A percentile compares a stretch with the other conserved stretches of the same genome.
Evolutionary conservation across 2,329 filamentous ascomycete genomes (phyloP).

Genomic region (Diaporthe eres): DNA sequence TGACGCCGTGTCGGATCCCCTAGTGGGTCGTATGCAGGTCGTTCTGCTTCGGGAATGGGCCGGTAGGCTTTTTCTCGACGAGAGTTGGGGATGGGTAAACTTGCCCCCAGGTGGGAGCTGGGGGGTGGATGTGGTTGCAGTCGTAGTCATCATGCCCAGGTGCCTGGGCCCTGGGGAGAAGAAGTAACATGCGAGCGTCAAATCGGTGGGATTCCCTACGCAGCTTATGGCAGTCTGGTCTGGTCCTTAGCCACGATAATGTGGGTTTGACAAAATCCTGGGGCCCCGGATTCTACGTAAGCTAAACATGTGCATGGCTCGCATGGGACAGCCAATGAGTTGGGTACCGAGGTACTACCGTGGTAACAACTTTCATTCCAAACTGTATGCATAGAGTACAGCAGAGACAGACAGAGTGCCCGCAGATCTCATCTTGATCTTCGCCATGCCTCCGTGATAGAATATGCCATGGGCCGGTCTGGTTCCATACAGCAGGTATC

Average conservation of each 20-base stretch:
- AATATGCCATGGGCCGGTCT: neutral
- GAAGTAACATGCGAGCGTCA: slow-evolving; percentile 6
- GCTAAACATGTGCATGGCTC: neutral
- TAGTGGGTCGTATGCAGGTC: slow-evolving; percentile 33
- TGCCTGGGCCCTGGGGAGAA: slow-evolving; percentile 1
- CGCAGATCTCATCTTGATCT: neutral
- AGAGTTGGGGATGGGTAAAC: neutral
- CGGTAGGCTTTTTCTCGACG: neutral
- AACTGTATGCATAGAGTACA: neutral
- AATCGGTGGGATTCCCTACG: slow-evolving; percentile 32
- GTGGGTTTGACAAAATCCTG: slow-evolving; percentile 27
- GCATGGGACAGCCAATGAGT: too few relatives aligned
- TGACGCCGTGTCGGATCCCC: slow-evolving; percentile 21
- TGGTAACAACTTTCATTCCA: neutral
- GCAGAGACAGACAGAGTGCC: neutral
- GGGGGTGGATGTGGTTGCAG: slow-evolving; percentile 12
- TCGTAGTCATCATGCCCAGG: slow-evolving; percentile 7
- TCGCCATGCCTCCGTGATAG: neutral
- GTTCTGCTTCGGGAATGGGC: slow-evolving; percentile 35
- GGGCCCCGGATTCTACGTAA: slow-evolving; percentile 35
- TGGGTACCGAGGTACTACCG: neutral
- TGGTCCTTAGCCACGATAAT: slow-evolving; percentile 9
- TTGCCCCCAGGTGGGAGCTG: neutral
- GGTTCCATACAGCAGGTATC: neutral
- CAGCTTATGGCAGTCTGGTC: neutral